Evolutionary conservation across 2,329 filamentous ascomycete species (phyloP).

Genomic region (Sarocladium strictum): DNA sequence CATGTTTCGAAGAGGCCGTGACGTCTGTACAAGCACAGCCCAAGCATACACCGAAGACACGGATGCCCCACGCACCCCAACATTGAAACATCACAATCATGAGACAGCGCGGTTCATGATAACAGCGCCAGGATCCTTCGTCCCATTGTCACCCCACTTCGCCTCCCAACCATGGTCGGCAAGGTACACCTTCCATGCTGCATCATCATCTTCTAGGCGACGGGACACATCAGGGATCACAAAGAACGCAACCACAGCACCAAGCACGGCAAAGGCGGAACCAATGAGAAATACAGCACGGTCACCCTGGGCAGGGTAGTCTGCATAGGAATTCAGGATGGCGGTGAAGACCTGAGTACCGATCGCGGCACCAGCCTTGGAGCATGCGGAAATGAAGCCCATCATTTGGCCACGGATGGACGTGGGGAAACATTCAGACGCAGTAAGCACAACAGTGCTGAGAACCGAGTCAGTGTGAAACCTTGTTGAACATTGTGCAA

Average conservation of each 20-base stretch:
- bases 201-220: constrained; percentile 22
- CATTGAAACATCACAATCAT: background rate
- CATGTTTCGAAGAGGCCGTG: too few relatives aligned
- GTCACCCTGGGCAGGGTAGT: constrained; percentile 35
- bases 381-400: constrained; percentile 39
- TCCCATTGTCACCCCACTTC: constrained; percentile 22
- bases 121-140: constrained; percentile 16
- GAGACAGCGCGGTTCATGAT: constrained; percentile 6
- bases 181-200: constrained; percentile 23
- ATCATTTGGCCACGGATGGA: constrained; percentile 43
- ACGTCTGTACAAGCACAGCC: background rate
- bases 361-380: constrained; percentile 44
- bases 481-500: background rate
- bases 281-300: constrained; percentile 46
- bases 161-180: constrained; percentile 22
- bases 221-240: constrained; percentile 33
- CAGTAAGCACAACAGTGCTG: constrained; percentile 31
- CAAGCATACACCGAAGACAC: background rate
- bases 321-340: constrained; percentile 37
- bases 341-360: constrained; percentile 45
- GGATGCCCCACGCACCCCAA: background rate
- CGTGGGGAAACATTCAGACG: constrained; percentile 44
- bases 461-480: background rate
- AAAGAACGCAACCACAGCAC: constrained; percentile 36
- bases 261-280: constrained; percentile 39